Base-by-base conservation (phyloP, 495 filamentous ascomycete genomes). In the Apiosordaria backusii region DNA sequence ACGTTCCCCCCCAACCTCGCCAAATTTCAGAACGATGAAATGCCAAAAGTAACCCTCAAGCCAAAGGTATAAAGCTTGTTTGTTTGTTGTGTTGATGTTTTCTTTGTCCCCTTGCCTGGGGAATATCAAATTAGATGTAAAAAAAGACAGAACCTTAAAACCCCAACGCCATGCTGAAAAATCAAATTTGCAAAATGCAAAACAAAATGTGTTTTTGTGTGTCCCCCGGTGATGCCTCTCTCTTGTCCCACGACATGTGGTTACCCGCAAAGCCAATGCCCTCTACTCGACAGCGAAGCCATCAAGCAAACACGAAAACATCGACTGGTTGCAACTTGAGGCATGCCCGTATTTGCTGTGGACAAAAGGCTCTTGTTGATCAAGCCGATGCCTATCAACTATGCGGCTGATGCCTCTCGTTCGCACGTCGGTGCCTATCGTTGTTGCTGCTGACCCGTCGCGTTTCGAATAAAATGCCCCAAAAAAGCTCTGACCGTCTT, bases 151-250 rank as follows among this genome's bases (percentile, higher is more conserved):
- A 60, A 67, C 35, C 35, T 45, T 55, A 55, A 19, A n/a, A 1
- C 70, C 68, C 70, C 63, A 72, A 70, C 70, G 67, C 70, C 70
- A 61, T 72, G 70, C 70, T 72, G 65, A 64, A 68, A 64, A 71
- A 71, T 68, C 22, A n/a, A 61, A 27, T 35, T 61, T 67, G 66
- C 64, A 67, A 68, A 63, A 22, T 53, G n/a, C 64, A 57, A 60
- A 57, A 50, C 1, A 52, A 27, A 54, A 27, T 18, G 23, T 57
- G 23, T 57, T 24, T 24, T 22, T 21, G 18, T 57, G 35, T 45
- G 35, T 57, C 53, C 53, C 53, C 53, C 53, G 13, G 21, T 45
- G 35, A 45, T 45, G 35, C 35, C 35, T n/a, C 35, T 45, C 35
- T 45, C 2, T 45, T 45, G 16, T 7, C 35, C 35, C 35, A 45